Evolutionary conservation across 805 yeast species (phyloP).

Genomic region (Saccharomycopsis vini): DNA sequence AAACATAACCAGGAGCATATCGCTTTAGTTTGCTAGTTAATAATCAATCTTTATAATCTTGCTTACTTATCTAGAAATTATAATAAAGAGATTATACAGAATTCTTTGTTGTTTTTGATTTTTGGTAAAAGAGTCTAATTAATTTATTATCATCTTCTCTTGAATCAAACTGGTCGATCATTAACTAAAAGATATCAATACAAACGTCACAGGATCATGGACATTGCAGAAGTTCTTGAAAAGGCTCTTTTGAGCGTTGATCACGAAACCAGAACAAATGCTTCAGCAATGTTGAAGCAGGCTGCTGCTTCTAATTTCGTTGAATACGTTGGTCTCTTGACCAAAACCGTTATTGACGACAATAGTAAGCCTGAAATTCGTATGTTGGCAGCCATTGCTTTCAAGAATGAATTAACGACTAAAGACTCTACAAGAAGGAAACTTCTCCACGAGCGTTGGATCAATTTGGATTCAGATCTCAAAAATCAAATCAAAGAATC

Average conservation of each 20-base stretch:
- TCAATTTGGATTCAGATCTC: slow-evolving; percentile 42
- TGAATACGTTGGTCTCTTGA: slow-evolving; percentile 60
- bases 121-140: too few species aligned
- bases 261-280: slow-evolving; percentile 58
- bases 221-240: slow-evolving; percentile 65
- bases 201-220: slow-evolving; percentile 35
- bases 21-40: too few species aligned
- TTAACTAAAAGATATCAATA: too few species aligned
- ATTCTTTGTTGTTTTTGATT: too few species aligned
- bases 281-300: slow-evolving; percentile 66
- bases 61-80: too few species aligned
- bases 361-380: slow-evolving; percentile 67
- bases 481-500: slow-evolving; percentile 59
- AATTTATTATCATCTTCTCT: too few species aligned
- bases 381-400: slow-evolving; percentile 80
- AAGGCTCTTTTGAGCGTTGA: slow-evolving; percentile 68
- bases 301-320: slow-evolving; percentile 71
- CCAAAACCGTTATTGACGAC: slow-evolving; percentile 62
- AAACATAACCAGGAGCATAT: too few species aligned
- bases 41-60: too few species aligned
- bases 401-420: slow-evolving; percentile 82
- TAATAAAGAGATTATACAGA: too few species aligned
- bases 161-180: too few species aligned
- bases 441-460: slow-evolving; percentile 68
- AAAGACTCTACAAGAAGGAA: slow-evolving; percentile 57